A percentile compares a stretch with the other conserved stretches of the same genome.
These are phyloP conservation scores for Starmerella sp. DNA, from an alignment of 805 yeast genomes.

Conservation along the genomic window DNA sequence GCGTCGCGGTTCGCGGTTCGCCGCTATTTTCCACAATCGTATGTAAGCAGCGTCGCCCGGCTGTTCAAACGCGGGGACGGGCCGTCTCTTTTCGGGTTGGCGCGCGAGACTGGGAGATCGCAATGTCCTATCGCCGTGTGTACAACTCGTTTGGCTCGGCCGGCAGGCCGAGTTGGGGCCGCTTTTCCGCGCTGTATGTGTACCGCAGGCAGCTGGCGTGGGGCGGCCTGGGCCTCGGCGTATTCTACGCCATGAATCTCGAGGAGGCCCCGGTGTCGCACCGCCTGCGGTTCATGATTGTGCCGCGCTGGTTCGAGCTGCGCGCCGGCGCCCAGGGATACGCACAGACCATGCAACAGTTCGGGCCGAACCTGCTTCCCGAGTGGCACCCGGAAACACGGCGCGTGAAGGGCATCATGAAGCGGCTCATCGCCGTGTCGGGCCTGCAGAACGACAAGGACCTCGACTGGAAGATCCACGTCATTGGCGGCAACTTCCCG, in stretches of 20 bases:
- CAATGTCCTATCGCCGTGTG: background rate
- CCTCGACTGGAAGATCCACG: constrained; percentile 63
- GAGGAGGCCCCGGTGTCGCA: constrained; percentile 76
- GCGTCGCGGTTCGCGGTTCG: too few relatives aligned
- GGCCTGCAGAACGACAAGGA: constrained; percentile 25
- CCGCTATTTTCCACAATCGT: background rate
- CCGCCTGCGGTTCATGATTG: constrained; percentile 58
- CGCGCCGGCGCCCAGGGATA: constrained; percentile 56
- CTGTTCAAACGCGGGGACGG: too few relatives aligned
- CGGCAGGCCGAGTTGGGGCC: constrained; percentile 17
- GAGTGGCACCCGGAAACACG: constrained; percentile 46
- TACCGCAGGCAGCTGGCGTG: constrained; percentile 16
- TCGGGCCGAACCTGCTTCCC: constrained; percentile 45
- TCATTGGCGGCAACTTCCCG: constrained; percentile 59
- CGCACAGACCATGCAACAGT: constrained; percentile 46
- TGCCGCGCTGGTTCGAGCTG: constrained; percentile 53
- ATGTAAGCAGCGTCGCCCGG: background rate
- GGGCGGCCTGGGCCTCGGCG: constrained; percentile 29
- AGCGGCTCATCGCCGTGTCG: constrained; percentile 40
- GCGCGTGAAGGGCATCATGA: constrained; percentile 52
- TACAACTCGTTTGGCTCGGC: constrained; percentile 27
- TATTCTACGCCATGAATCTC: constrained; percentile 40
- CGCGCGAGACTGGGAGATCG: too few relatives aligned
- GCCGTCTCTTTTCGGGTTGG: too few relatives aligned
- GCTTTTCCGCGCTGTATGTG: constrained; percentile 3